phyloP scores from a whole-genome alignment of 345 rosid genomes.

The Gossypium mustelinum region DNA sequence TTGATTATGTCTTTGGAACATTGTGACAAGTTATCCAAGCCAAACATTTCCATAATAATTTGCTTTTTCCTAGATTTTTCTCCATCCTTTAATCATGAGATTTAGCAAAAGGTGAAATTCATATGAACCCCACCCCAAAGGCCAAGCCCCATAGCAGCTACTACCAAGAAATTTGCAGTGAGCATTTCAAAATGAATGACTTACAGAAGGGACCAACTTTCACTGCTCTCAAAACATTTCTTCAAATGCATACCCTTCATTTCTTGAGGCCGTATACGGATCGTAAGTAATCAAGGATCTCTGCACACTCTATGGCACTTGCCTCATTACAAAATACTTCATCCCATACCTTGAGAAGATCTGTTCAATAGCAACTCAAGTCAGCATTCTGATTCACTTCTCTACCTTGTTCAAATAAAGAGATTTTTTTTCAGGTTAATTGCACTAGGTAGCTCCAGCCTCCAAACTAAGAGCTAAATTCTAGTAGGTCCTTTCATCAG shows the following conservation, averaged over 20 bases:
- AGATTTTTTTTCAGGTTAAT: background rate
- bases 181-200: background rate
- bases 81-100: background rate
- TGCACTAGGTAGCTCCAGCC: background rate
- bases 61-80: background rate
- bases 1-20: background rate
- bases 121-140: no score
- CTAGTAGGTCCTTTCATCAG: background rate
- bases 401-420: background rate
- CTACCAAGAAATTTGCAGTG: background rate
- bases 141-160: background rate
- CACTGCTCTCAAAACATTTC: background rate
- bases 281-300: conserved; percentile 53
- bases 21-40: background rate
- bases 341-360: conserved; percentile 68
- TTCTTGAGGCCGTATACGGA: conserved; percentile 42
- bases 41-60: background rate
- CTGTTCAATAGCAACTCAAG: conserved; percentile 37
- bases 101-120: background rate
- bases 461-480: background rate
- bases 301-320: conserved; percentile 56
- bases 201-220: background rate
- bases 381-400: conserved; percentile 12
- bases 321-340: conserved; percentile 57
- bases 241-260: conserved; percentile 17